phyloP scores from a whole-genome alignment of 2,329 filamentous ascomycete genomes.

The Cytospora leucostoma region DNA sequence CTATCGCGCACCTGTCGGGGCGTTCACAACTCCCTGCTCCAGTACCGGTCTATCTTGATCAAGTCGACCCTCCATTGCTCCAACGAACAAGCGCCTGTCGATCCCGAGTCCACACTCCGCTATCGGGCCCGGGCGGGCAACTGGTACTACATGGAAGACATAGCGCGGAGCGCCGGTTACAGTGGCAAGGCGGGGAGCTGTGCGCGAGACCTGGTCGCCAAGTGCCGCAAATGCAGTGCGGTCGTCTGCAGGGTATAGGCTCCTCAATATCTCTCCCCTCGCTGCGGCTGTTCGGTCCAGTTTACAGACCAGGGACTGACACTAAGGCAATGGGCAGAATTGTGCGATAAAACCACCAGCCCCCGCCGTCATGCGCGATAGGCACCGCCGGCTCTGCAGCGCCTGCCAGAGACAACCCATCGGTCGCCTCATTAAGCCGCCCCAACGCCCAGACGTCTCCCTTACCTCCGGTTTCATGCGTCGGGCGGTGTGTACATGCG shows the following conservation, averaged over 20 bases:
- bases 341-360: constrained; percentile 84
- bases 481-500: constrained; percentile 55
- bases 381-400: constrained; percentile 79
- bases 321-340: constrained; percentile 62
- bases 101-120: constrained; percentile 57
- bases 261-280: constrained; percentile 18
- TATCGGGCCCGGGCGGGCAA: constrained; percentile 59
- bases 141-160: constrained; percentile 62
- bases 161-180: constrained; percentile 47
- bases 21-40: constrained; percentile 74
- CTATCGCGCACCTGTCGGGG: constrained; percentile 81
- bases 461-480: constrained; percentile 59
- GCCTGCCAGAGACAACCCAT: constrained; percentile 75
- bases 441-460: constrained; percentile 47
- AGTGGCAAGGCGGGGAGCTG: constrained; percentile 74
- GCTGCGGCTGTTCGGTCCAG: constrained; percentile 21
- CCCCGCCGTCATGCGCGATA: constrained; percentile 64
- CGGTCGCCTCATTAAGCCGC: constrained; percentile 50
- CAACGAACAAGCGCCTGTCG: constrained; percentile 64
- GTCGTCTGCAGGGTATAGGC: constrained; percentile 75
- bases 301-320: constrained; percentile 9
- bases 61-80: constrained; percentile 76
- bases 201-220: constrained; percentile 82
- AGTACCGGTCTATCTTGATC: constrained; percentile 74
- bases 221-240: constrained; percentile 75